Base-by-base conservation (phyloP, 352 stramenopile genomes). In the Phytophthora fragariae region DNA sequence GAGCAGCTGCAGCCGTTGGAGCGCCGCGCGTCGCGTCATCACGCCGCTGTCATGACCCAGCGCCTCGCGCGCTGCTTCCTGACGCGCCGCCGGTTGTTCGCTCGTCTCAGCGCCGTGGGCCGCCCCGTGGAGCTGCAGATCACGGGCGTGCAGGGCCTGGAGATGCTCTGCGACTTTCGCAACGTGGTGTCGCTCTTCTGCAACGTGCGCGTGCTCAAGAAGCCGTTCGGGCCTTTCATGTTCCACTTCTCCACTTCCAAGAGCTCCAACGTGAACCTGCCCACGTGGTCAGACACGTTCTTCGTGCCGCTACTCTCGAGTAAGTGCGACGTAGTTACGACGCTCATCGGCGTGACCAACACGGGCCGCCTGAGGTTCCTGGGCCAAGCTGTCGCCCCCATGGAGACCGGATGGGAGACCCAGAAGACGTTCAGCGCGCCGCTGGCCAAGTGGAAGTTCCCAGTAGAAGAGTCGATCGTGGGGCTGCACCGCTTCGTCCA, bases 221-320 rank as follows among this genome's bases (percentile, higher is more conserved):
- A 93, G 41, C 89, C 89, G 11, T 95, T 94, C 57, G 89, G 89
- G 0, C 89, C 89, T 41, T 94, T 94, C 79, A 95, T 95, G 89
- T 95, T 94, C 65, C 83, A 95, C 74, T 95, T 94, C 75, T 81
- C 82, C 44, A 91, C 89, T 2, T 62, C 59, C 17, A 85, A 84
- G 57, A 79, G 83, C 63, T 81, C 74, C 10, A 88, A 90, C 55
- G 75, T 92, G 35, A 80, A 92, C 44, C 57, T 84, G 12, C 86
- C 86, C 5, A 83, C 68, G 12, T 95, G 86, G 74, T 65, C 73
- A 10, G 86, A 93, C 74, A 77, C 58, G 53, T 93, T 93, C 68
- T 93, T 94, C 58, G 85, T 93, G 47, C 89, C 89, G 2, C 84
- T 92, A 80, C 72, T 95, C n/a, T 93, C 85, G 17, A 92, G 84